phyloP scores from a whole-genome alignment of 257 asterid genomes.

The Coffea eugenioides region DNA sequence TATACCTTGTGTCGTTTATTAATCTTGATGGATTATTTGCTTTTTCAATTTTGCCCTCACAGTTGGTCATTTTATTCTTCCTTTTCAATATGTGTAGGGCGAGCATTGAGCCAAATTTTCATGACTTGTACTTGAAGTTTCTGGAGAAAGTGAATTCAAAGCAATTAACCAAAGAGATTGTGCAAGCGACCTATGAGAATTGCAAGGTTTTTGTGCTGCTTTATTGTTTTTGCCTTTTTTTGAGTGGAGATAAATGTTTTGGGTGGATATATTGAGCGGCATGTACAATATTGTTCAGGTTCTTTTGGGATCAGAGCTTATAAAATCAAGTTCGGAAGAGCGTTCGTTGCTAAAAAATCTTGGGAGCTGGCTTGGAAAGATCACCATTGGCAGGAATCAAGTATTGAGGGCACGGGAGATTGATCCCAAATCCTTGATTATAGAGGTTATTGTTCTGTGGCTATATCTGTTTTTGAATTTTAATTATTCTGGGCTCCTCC shows the following conservation, averaged over 20 bases:
- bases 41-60: neutral
- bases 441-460: constrained; percentile 51
- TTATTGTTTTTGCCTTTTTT: neutral
- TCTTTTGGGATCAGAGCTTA: constrained; percentile 94
- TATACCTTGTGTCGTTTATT: neutral
- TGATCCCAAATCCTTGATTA: constrained; percentile 82
- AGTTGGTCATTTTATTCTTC: constrained; percentile 12
- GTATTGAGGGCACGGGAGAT: constrained; percentile 89
- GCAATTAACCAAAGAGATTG: constrained; percentile 70
- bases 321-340: constrained; percentile 92
- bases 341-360: constrained; percentile 92
- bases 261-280: constrained; percentile 15
- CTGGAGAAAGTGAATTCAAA: constrained; percentile 80
- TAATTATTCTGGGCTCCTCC: neutral
- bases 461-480: neutral
- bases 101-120: constrained; percentile 95
- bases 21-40: neutral
- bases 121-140: constrained; percentile 94
- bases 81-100: constrained; percentile 56
- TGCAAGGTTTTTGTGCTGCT: constrained; percentile 68
- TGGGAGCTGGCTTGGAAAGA: constrained; percentile 99
- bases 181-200: constrained; percentile 89
- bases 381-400: constrained; percentile 92
- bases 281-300: constrained; percentile 51
- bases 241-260: neutral